Evolutionary conservation across 139 green algal species (phyloP), one percentile per base, ranked within the genome.

Genomic region (Coelastrella sp.): DNA sequence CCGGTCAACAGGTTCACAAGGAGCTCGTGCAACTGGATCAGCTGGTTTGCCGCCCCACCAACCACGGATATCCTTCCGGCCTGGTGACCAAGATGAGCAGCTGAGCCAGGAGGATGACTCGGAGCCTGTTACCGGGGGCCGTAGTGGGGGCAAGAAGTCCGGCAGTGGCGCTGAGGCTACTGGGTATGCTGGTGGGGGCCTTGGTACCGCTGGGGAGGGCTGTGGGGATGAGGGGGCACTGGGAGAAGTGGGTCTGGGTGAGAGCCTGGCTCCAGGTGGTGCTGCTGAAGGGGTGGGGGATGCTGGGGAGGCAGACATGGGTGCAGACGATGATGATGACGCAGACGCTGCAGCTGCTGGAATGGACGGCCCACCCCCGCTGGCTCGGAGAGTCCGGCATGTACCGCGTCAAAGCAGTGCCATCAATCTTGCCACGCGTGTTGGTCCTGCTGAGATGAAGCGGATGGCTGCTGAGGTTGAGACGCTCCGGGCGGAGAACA

Each of bases 351-450:
- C 37, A 35, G 13, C 35, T 41, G 76, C 25, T 30, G 25, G 27
- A 8, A 67, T 45, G 59, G 77, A 40, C 3, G 76, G 75, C 8
- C 75, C 53, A 5, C 73, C 73, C 5, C 41, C 38, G 6, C 32
- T 69, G 17, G 19, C 48, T 27, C 77, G 68, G 7, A 53, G 85
- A 34, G 87, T 88, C 62, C 87, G 87, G 9, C 83, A 90, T 72
- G 87, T 90, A 25, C 83, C 87, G 17, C 87, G 87, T 15, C 87
- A 90, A 60, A 88, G 80, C 34, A 88, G 80, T 21, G 87, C 83
- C 21, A 48, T 85, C 19, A 90, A 90, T 43, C 63, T 90, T 23
- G 79, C n/a, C 0, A 81, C 79, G 19, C 71, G 87, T 8, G 63
- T 87, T 0, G 80, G 74, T 8, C 67, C 76, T 38, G 85, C 85